Evolutionary conservation across 2,329 filamentous ascomycete species (phyloP).

Genomic region (Clonostachys byssicola): DNA sequence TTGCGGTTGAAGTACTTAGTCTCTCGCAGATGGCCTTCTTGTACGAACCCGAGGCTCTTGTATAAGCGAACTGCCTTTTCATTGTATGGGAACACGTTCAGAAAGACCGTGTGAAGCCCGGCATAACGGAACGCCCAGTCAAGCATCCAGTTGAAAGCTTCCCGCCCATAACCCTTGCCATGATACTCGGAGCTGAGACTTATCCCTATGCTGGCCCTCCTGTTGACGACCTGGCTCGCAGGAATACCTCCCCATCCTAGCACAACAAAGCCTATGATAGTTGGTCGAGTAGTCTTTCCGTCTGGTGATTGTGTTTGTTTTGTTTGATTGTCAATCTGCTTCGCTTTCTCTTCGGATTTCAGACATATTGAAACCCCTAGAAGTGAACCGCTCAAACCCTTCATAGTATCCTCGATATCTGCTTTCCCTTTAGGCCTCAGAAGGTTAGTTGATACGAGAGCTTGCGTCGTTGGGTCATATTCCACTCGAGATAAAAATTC

Average conservation of each 20-base stretch:
- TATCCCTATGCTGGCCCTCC: conserved; percentile 22
- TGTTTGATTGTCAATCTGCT: not conserved
- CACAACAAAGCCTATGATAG: conserved; percentile 11
- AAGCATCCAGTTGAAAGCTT: conserved; percentile 39
- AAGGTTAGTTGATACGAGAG: not conserved
- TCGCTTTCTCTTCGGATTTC: not conserved
- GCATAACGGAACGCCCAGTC: conserved; percentile 37
- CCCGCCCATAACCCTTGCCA: conserved; percentile 35
- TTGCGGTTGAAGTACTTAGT: conserved; percentile 27
- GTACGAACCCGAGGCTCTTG: conserved; percentile 34
- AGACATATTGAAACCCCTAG: conserved; percentile 12
- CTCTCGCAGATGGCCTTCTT: conserved; percentile 31
- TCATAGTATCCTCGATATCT: not conserved
- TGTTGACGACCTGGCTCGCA: conserved; percentile 3
- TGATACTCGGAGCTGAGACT: conserved; percentile 26
- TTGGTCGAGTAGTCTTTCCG: conserved; percentile 4
- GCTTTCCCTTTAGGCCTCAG: not conserved
- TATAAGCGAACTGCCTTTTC: conserved; percentile 33
- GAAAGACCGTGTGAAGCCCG: conserved; percentile 35
- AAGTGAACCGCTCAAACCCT: conserved; percentile 1
- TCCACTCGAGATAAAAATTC: not conserved
- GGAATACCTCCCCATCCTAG: too few species aligned
- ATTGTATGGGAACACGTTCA: conserved; percentile 37
- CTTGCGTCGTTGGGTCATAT: not conserved
- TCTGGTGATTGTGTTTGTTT: not conserved